phyloP scores from a whole-genome alignment of 108 stramenopile genomes.

The Aureococcus anophagefferens region DNA sequence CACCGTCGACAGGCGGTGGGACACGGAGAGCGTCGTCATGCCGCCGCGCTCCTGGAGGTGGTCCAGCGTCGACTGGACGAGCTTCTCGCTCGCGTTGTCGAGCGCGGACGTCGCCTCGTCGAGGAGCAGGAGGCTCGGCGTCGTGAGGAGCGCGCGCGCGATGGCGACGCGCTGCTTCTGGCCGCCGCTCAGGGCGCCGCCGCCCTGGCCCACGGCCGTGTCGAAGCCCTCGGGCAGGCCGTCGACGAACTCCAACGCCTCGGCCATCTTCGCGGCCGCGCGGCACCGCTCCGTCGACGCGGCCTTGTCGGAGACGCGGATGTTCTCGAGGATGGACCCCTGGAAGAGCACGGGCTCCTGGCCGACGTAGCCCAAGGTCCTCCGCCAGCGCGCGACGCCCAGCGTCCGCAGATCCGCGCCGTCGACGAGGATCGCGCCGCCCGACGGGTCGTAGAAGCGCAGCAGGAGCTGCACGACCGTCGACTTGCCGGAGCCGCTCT shows the following conservation, averaged over 20 bases:
- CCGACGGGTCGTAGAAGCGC: constrained; percentile 40
- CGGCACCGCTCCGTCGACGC: constrained; percentile 53
- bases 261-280: constrained; percentile 43
- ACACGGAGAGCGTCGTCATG: constrained; percentile 52
- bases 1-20: constrained; percentile 79
- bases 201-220: constrained; percentile 28
- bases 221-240: constrained; percentile 58
- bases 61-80: constrained; percentile 72
- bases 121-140: constrained; percentile 13
- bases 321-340: constrained; percentile 63
- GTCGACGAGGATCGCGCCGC: constrained; percentile 35
- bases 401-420: constrained; percentile 44
- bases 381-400: constrained; percentile 46
- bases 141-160: constrained; percentile 21
- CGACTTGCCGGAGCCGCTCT: constrained; percentile 41
- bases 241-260: constrained; percentile 52
- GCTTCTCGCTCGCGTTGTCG: constrained; percentile 49
- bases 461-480: constrained; percentile 39
- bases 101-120: constrained; percentile 37
- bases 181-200: constrained; percentile 52
- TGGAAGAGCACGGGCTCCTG: constrained; percentile 70
- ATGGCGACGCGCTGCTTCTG: constrained; percentile 82
- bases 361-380: constrained; percentile 55
- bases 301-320: constrained; percentile 42
- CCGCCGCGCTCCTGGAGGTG: constrained; percentile 42